These are phyloP conservation scores for Ascochyta rabiei DNA, from an alignment of 2,329 filamentous ascomycete species.

Conservation along the genomic window DNA sequence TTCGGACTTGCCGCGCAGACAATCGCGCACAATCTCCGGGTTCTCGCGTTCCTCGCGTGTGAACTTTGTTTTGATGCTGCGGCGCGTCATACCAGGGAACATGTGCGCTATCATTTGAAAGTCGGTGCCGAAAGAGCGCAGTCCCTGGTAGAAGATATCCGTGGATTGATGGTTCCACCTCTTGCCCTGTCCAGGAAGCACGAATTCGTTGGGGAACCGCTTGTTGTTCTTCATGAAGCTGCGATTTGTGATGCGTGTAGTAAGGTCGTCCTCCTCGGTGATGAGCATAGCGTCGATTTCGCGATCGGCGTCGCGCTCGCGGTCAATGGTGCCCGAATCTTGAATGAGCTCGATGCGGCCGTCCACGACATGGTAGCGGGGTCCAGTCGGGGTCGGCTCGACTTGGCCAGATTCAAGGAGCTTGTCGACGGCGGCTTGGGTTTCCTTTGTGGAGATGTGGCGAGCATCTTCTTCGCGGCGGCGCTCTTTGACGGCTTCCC, in stretches of 20 bases:
- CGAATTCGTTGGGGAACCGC: slow-evolving; percentile 54
- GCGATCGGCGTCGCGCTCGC: slow-evolving; percentile 66
- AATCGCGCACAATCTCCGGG: slow-evolving; percentile 67
- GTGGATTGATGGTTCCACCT: slow-evolving; percentile 74
- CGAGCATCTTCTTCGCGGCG: slow-evolving; percentile 43
- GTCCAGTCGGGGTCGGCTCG: slow-evolving; percentile 33
- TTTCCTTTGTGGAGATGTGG: slow-evolving; percentile 28
- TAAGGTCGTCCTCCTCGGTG: slow-evolving; percentile 80
- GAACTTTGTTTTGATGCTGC: slow-evolving; percentile 82
- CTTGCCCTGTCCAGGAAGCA: slow-evolving; percentile 52
- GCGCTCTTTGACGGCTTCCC: slow-evolving; percentile 55
- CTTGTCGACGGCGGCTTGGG: slow-evolving; percentile 32
- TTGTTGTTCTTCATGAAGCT: slow-evolving; percentile 70
- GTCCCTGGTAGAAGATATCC: slow-evolving; percentile 75
- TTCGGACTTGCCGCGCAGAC: slow-evolving; percentile 57
- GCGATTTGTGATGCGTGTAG: slow-evolving; percentile 70
- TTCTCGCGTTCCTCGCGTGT: slow-evolving; percentile 76
- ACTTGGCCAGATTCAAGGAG: slow-evolving; percentile 20
- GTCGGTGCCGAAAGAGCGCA: slow-evolving; percentile 80
- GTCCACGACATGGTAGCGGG: slow-evolving; percentile 66
- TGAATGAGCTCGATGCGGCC: slow-evolving; percentile 76
- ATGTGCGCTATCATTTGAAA: slow-evolving; percentile 80
- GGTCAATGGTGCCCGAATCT: slow-evolving; percentile 69
- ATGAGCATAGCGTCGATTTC: slow-evolving; percentile 62
- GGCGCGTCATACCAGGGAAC: slow-evolving; percentile 73